Evolutionary conservation across 2,329 filamentous ascomycete genomes (phyloP), one percentile per base, ranked within the genome.

Genomic region (Cadophora gregata): DNA sequence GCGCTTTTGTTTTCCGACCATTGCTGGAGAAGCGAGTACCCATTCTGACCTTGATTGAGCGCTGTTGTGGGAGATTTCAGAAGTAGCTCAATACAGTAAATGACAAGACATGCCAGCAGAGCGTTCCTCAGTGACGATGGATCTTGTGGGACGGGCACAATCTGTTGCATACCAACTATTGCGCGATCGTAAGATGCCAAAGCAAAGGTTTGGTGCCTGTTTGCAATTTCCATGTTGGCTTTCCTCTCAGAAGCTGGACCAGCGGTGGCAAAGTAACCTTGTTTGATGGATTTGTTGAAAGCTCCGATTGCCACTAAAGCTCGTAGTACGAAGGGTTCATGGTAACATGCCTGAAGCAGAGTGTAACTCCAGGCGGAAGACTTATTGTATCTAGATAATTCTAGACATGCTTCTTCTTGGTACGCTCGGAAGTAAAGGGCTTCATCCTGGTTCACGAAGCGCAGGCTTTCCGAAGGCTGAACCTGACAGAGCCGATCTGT

Each of bases 271-370:
- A 56, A 16, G 59, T 65, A 42, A 5, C 38, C 19, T 29, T 51
- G 61, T 33, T 70, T 68, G 62, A 65, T 25, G 10, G 63, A 53
- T 31, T 64, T 63, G 36, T 63, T 60, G 21, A 71, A 63, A 12
- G 68, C 70, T 36, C 70, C 67, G 8, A 71, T 59, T 2, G 70
- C 66, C 3, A 70, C 63, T 4, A 71, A 53, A n/a, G 68, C 61
- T 62, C 61, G 63, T 48, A 64, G 63, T 1, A 70, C 60, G 50
- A 69, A 67, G 4, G 60, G 66, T 50, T 71, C 64, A 2, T 64
- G 53, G 59, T 68, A 66, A 38, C 63, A 70, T 42, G 64, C 62
- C 59, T 69, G 70, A 1, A 70, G 50, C 7, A 71, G 59, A 31
- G 62, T 65, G 56, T 67, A 63, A 47, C 58, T 66, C 68, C 67